Base-by-base conservation (phyloP, 441 rosid species). In the Croton laevigatus region DNA sequence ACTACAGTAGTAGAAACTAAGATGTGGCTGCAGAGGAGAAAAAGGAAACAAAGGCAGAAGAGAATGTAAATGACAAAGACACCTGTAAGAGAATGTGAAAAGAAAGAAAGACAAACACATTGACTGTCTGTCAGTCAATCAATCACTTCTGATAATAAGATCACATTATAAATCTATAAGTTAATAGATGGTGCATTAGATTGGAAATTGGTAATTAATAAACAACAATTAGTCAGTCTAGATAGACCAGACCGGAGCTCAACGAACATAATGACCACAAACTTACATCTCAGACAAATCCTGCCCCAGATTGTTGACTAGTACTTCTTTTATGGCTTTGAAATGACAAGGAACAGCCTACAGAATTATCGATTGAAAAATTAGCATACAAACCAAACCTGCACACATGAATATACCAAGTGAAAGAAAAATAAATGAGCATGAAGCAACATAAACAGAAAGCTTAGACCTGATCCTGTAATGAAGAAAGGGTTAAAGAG, bases 321-420 rank as follows among this genome's bases (percentile, higher is more conserved):
- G 59, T 51, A 85, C 91, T 71, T 87, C 78, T 71, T 84, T 88
- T 53, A 94, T 86, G 17, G 81, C 81, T 75, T 86, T 78, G 81
- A 89, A 88, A 78, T 83, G 79, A 78, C 84, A 91, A 76, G 97
- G 96, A 80, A 80, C 88, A 68, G 88, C 97, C 98, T 93, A 72
- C 71, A 79, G 4, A 58, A 65, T 68, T 38, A 61, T 68, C 40
- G 23, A 40, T 42, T 60, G 61, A 42, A 12, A 61, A 53, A 65
- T 71, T 36, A 79, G 74, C 36, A 51, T 49, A 45, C 61, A 36
- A 79, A 76, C 49, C 73, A 76, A 71, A 40, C 60, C 51, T n/a
- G 53, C 57, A 63, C 13, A 12, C 9, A 37, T 27, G 13, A 66
- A 16, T 52, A 27, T 19, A 71, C 57, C 16, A 49, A 17, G 44